Evolutionary conservation across 2,329 filamentous ascomycete genomes (phyloP), one percentile per base, ranked within the genome.

Genomic region (Alternaria burnsii): DNA sequence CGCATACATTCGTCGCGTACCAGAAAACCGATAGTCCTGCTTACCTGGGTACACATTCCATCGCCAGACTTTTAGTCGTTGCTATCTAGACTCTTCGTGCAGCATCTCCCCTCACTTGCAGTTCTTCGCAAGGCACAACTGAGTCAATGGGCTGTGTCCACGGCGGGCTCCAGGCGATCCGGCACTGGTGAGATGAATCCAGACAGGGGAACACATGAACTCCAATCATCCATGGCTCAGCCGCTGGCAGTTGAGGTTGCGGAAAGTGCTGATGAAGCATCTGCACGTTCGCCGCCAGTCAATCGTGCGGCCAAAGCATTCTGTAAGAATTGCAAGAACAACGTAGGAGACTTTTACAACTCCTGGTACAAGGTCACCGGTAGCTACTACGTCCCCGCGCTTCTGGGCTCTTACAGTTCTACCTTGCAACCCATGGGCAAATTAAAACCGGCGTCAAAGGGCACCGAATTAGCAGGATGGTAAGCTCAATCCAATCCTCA

Each of bases 331-430:
- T 79, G 78, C 64, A 46, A 61, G 5, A 48, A 52, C 50, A 52
- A 57, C 8, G 58, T 78, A 52, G 78, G 76, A 55, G 69, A 78
- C 18, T 80, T 78, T 62, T 78, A 72, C 65, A 79, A 80, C 59
- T 70, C 69, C 55, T 80, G 75, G 75, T 62, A 69, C 62, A 70
- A 69, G 55, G 61, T 78, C 57, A 78, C 77, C 26, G 61, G 68
- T 34, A 71, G 68, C 50, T 79, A 78, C 61, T 78, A 74, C 58
- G 66, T 76, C 30, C 78, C 78, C 34, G 64, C 75, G 4, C 58
- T 76, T 52, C 66, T 73, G 41, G 76, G 69, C 52, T 76, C 76
- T 47, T 78, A 78, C 69, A 71, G 62, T 43, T 70, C 65, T 48
- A 67, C 70, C 34, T 65, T 79, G 51, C 64, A 55, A 42, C 52